Base-by-base conservation (phyloP, 345 rosid genomes). In the Boechera retrofracta region DNA sequence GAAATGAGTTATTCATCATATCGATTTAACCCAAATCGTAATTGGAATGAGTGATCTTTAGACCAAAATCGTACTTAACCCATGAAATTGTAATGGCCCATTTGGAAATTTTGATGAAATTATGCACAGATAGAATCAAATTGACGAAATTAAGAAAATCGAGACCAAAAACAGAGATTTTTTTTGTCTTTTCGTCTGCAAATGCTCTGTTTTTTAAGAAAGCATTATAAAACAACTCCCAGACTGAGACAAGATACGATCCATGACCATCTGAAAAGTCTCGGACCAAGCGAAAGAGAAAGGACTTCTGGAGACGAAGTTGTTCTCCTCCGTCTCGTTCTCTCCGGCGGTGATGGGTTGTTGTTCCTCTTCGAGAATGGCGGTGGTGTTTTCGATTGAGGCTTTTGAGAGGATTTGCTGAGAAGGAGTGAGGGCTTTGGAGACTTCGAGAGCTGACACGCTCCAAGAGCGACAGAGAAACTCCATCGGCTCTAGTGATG, bases 381-480 rank as follows among this genome's bases (percentile, higher is more conserved):
- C 83, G 16, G 52, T 60, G 35, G 64, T 66, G 26, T 0, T 48
- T 48, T 66, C 69, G 26, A 71, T 68, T 10, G 83, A 71, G 70
- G 80, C 69, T 24, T 85, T 85, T 0, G 84, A 61, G 64, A 60
- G 45, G 45, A 36, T 8, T 35, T 60, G 45, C 29, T 11, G 66
- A 39, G 65, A 28, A 49, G 80, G 64, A 69, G 75, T 82, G 15
- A 94, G 80, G 4, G 90, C 94, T 73, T 87, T 89, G 2, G 97
- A 90, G 54, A 92, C 92, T 58, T 90, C 88, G 3, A 75, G 79
- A 15, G 98, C 91, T 9, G 98, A 94, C n/a, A 90, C 75, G 62
- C 98, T 92, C 97, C 98, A 94, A 0, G 98, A 90, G 6, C 98
- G 97, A 18, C 98, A 88, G 10, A 94, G 88, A 71, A 90, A 94